Evolutionary conservation across 805 yeast genomes (phyloP).

Genomic region (Saccharomycopsis selenospora): DNA sequence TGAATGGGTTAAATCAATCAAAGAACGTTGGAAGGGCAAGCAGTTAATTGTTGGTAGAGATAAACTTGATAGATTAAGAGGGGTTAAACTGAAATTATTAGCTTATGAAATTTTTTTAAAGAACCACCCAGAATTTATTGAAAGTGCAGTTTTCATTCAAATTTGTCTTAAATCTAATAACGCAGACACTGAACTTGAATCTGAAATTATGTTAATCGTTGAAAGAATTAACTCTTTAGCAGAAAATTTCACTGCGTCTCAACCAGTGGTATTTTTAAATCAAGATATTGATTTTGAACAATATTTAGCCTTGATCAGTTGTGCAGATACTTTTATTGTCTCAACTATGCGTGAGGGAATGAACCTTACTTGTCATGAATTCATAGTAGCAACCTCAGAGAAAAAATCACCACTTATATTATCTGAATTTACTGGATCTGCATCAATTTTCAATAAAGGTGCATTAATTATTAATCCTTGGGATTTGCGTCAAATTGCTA

Average conservation of each 20-base stretch:
- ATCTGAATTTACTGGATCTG: constrained; percentile 94
- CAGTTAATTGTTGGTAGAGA: constrained; percentile 79
- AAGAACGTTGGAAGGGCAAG: constrained; percentile 69
- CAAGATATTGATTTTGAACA: constrained; percentile 87
- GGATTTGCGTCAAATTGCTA: constrained; percentile 63
- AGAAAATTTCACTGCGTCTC: constrained; percentile 62
- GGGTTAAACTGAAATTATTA: constrained; percentile 76
- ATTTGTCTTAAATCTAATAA: constrained; percentile 58
- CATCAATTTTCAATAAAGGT: constrained; percentile 64
- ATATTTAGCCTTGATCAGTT: constrained; percentile 76
- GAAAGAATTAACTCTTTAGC: constrained; percentile 78
- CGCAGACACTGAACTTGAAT: constrained; percentile 57
- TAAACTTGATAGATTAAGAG: constrained; percentile 80
- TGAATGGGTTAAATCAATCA: constrained; percentile 62
- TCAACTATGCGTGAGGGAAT: constrained; percentile 94
- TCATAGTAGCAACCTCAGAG: constrained; percentile 63
- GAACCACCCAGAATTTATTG: constrained; percentile 63
- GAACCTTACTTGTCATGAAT: constrained; percentile 95
- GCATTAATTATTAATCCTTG: constrained; percentile 85
- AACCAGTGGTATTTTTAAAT: constrained; percentile 80
- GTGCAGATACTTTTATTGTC: constrained; percentile 83
- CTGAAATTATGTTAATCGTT: constrained; percentile 67
- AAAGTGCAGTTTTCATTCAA: constrained; percentile 69
- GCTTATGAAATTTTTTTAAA: constrained; percentile 78
- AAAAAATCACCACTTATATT: constrained; percentile 75